Percentiles rank a stretch among this genome's conserved stretches.
These are phyloP conservation scores for Hypoxylon perforatum DNA, from an alignment of 495 filamentous ascomycete genomes.

Conservation along the genomic window DNA sequence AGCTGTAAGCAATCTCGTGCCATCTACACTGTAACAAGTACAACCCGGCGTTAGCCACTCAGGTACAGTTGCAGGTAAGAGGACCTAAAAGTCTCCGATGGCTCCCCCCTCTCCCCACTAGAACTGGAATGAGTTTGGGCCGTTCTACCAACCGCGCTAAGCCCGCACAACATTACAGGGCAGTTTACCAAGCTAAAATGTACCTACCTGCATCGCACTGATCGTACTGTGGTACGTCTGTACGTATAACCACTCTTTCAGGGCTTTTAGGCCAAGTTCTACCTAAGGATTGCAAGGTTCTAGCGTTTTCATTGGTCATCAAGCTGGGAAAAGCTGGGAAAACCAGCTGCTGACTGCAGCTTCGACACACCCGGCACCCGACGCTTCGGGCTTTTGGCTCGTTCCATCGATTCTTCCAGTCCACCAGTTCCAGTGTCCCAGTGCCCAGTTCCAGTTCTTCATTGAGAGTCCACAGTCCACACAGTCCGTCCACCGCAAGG, in stretches of 20 bases:
- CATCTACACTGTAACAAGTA: background rate
- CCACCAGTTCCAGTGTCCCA: slow-evolving; percentile 31
- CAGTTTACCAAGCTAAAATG: slow-evolving; percentile 18
- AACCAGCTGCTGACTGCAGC: slow-evolving; percentile 36
- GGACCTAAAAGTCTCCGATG: slow-evolving; percentile 2
- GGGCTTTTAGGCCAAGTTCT: slow-evolving; percentile 16
- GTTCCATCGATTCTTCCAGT: slow-evolving; percentile 44
- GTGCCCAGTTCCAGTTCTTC: too few species aligned
- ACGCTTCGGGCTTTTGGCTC: slow-evolving; percentile 42
- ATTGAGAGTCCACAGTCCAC: too few species aligned
- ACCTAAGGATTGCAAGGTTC: slow-evolving; percentile 6
- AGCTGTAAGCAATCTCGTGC: background rate
- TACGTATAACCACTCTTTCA: slow-evolving; percentile 2
- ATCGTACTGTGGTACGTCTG: too few species aligned
- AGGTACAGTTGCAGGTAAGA: slow-evolving; percentile 11
- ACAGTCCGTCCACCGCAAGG: too few species aligned
- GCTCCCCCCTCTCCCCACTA: slow-evolving; percentile 11
- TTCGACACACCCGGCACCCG: slow-evolving; percentile 31
- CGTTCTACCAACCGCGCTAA: slow-evolving; percentile 38
- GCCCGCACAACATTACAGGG: slow-evolving; percentile 32
- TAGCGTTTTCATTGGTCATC: slow-evolving; percentile 5
- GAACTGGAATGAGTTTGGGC: slow-evolving; percentile 41
- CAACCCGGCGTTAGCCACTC: slow-evolving; percentile 3
- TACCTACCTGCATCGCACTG: background rate
- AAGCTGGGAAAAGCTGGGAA: too few species aligned